Evolutionary conservation across 2,329 filamentous ascomycete species (phyloP).

Genomic region (Hypoxylon sp.): DNA sequence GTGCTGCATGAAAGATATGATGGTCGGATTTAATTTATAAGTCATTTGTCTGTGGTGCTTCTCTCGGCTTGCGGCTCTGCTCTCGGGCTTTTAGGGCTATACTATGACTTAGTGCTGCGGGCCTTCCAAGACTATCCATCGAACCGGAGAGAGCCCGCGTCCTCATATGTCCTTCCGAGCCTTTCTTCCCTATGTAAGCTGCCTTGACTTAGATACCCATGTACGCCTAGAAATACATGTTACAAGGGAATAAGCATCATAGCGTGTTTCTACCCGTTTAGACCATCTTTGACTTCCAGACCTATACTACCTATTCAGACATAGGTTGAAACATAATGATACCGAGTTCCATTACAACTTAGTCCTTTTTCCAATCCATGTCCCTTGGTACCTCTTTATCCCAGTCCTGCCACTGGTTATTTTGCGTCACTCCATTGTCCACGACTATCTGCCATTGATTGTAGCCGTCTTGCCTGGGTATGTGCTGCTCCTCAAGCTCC

Average conservation of each 20-base stretch:
- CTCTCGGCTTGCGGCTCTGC: slow-evolving; percentile 4
- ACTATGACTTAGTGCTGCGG: neutral
- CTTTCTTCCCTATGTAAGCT: neutral
- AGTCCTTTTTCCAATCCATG: neutral
- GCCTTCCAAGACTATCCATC: neutral
- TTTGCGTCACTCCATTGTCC: neutral
- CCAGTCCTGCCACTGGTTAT: neutral
- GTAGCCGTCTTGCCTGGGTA: neutral
- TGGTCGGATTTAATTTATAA: neutral
- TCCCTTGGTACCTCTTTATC: neutral
- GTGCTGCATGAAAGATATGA: neutral
- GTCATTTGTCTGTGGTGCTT: neutral
- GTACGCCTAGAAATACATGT: neutral
- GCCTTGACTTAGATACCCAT: neutral
- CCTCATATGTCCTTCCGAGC: neutral
- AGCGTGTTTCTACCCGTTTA: neutral
- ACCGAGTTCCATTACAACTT: neutral
- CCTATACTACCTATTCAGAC: neutral
- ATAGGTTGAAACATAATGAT: neutral
- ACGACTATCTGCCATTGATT: neutral
- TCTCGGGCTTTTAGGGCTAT: neutral
- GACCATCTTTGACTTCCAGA: neutral
- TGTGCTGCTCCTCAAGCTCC: slow-evolving; percentile 13
- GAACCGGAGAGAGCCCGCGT: too few relatives aligned
- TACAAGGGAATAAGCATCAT: neutral